phyloP scores from a whole-genome alignment of 495 filamentous ascomycete species.

The Penicillium paradoxum region DNA sequence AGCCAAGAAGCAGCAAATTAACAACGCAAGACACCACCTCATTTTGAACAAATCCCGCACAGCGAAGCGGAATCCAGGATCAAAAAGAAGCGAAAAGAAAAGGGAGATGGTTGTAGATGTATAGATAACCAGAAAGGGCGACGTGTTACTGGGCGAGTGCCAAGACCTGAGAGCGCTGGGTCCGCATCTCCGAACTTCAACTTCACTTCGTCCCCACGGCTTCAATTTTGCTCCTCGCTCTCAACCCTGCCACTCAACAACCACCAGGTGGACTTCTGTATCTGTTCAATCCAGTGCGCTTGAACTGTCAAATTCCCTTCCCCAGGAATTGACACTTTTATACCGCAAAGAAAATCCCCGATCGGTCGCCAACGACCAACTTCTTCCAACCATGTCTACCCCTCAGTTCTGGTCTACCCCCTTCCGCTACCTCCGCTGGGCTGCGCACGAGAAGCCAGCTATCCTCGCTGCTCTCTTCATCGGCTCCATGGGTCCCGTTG shows the following conservation, averaged over 20 bases:
- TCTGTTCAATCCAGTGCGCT: constrained; percentile 1
- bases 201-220: constrained; percentile 27
- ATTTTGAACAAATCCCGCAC: constrained; percentile 52
- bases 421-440: constrained; percentile 79
- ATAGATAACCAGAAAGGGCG: constrained; percentile 36
- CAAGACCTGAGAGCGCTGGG: constrained; percentile 35
- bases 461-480: constrained; percentile 79
- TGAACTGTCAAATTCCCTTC: neutral
- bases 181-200: constrained; percentile 36
- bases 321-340: constrained; percentile 1
- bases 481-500: constrained; percentile 64
- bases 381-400: constrained; percentile 50
- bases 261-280: constrained; percentile 1
- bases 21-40: constrained; percentile 69
- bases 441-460: constrained; percentile 78
- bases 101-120: constrained; percentile 18
- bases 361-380: constrained; percentile 14
- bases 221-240: constrained; percentile 17
- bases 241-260: constrained; percentile 8
- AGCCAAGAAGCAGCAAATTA: constrained; percentile 59
- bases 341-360: constrained; percentile 11
- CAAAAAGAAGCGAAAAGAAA: constrained; percentile 15
- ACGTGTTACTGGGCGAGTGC: constrained; percentile 46
- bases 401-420: constrained; percentile 82
- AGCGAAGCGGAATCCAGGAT: constrained; percentile 28